phyloP scores from a whole-genome alignment of 129 eudicot genomes.

The Flaveria bidentis region DNA sequence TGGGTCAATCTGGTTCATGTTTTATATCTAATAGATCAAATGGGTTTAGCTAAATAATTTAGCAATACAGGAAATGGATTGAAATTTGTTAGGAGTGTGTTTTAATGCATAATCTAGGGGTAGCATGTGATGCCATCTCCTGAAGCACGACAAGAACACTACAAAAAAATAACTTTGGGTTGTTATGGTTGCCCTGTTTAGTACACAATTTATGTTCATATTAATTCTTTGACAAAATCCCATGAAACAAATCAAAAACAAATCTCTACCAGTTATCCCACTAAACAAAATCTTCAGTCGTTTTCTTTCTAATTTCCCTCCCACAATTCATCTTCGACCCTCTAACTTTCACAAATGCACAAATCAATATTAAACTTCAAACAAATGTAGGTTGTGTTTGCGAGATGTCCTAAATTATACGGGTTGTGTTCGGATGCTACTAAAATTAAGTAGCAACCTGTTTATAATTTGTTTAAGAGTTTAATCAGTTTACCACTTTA shows the following conservation, averaged over 20 bases:
- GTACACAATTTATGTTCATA: not conserved
- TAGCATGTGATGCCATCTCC: not conserved
- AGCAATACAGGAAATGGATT: not conserved
- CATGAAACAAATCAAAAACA: too few species aligned
- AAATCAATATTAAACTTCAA: too few species aligned
- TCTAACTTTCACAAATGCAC: too few species aligned
- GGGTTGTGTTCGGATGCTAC: not conserved
- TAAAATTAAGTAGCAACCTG: not conserved
- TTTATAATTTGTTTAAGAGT: not conserved
- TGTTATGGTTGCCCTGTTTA: not conserved
- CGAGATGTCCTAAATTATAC: not conserved
- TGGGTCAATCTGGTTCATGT: not conserved
- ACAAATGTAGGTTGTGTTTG: too few species aligned
- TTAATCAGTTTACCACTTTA: not conserved
- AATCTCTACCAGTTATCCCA: too few species aligned
- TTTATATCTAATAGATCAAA: not conserved
- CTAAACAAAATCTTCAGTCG: too few species aligned
- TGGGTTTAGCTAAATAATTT: not conserved
- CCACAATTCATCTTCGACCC: too few species aligned
- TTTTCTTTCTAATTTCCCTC: too few species aligned
- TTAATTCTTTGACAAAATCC: not conserved
- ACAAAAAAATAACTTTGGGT: not conserved
- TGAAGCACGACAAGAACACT: not conserved
- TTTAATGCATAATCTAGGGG: not conserved
- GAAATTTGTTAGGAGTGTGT: not conserved